These are phyloP conservation scores for Suillus bovinus DNA, from an alignment of 768 basidiomycete species.

Conservation along the genomic window DNA sequence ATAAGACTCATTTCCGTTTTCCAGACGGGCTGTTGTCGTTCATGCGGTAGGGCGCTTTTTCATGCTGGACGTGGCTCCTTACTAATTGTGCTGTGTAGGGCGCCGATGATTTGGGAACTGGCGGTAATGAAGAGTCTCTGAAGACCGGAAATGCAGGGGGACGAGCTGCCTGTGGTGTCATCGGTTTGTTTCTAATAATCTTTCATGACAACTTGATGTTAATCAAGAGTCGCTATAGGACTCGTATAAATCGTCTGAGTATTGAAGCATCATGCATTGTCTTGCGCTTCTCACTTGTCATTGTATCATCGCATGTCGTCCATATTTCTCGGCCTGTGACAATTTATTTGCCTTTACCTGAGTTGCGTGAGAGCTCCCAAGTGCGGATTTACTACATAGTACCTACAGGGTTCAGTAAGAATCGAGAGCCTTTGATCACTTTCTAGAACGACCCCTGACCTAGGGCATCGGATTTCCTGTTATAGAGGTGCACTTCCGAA, in stretches of 20 bases:
- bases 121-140: constrained; percentile 64
- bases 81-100: constrained; percentile 43
- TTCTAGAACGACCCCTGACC: not conserved
- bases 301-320: constrained; percentile 13
- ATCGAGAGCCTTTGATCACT: not conserved
- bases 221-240: constrained; percentile 14
- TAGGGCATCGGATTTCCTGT: no score
- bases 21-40: constrained; percentile 70
- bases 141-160: constrained; percentile 81
- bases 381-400: not conserved
- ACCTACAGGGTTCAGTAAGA: not conserved
- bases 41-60: constrained; percentile 51
- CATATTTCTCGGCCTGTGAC: constrained; percentile 20
- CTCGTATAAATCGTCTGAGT: constrained; percentile 18
- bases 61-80: constrained; percentile 8
- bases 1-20: constrained; percentile 8
- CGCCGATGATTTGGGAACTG: constrained; percentile 77
- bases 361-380: not conserved
- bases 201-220: constrained; percentile 2
- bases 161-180: constrained; percentile 80
- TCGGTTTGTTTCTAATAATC: constrained; percentile 45
- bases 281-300: not conserved
- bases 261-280: not conserved
- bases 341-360: not conserved
- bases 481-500: no score